These are phyloP conservation scores for Cladosporium sp. DNA, from an alignment of 2,329 filamentous ascomycete genomes.

Conservation along the genomic window DNA sequence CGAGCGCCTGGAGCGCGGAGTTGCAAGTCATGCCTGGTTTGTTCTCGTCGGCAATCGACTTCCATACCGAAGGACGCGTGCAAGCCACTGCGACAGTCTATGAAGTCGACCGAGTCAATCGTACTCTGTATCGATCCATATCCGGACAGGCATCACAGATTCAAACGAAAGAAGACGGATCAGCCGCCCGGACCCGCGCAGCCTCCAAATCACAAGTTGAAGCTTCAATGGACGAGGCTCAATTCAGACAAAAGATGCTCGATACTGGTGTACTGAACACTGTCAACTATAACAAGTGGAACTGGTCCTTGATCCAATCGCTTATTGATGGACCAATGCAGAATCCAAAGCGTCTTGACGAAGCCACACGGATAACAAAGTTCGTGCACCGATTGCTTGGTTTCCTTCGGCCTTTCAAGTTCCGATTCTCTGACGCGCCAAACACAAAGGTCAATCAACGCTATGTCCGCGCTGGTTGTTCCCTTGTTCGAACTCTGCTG, in stretches of 20 bases:
- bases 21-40: constrained; percentile 85
- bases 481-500: constrained; percentile 78
- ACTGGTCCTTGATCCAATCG: constrained; percentile 87
- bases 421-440: constrained; percentile 82
- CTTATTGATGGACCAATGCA: constrained; percentile 90
- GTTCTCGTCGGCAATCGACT: constrained; percentile 70
- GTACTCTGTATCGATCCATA: constrained; percentile 79
- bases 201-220: constrained; percentile 54
- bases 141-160: constrained; percentile 29
- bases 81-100: constrained; percentile 88
- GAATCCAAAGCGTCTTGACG: constrained; percentile 85
- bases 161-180: constrained; percentile 26
- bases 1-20: constrained; percentile 73
- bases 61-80: constrained; percentile 68
- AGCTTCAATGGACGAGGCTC: constrained; percentile 58
- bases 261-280: constrained; percentile 85
- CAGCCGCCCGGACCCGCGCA: constrained; percentile 38
- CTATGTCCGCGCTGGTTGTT: constrained; percentile 85
- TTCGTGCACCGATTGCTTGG: constrained; percentile 93
- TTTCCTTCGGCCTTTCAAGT: constrained; percentile 96
- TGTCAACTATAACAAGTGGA: constrained; percentile 92
- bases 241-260: constrained; percentile 60
- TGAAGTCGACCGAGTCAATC: constrained; percentile 95
- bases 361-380: constrained; percentile 90
- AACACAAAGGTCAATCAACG: constrained; percentile 92